Conservation (phyloP, 352 stramenopile genomes). For the Phytophthora melonis region DNA sequence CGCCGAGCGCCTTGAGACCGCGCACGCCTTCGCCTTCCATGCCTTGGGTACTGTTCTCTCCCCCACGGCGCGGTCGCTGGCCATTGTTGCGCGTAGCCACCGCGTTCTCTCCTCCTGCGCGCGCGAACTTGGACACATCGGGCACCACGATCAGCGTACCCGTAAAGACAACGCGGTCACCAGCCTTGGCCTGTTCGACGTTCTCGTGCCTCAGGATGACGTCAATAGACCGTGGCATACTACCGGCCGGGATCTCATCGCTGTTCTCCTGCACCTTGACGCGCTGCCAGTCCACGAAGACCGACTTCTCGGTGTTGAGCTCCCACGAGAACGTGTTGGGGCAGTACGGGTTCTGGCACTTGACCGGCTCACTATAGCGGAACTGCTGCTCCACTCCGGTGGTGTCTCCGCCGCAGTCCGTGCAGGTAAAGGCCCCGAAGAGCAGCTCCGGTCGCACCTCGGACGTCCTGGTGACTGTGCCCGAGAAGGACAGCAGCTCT, state of each 20-base stretch:
- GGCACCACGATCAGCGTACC: constrained; percentile 97
- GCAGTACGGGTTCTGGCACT: constrained; percentile 97
- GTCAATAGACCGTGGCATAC: constrained; percentile 97
- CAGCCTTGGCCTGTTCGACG: constrained; percentile 97
- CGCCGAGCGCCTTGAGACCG: constrained; percentile 95
- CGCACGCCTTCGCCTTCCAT: constrained; percentile 93
- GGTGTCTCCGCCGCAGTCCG: constrained; percentile 93
- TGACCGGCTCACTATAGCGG: constrained; percentile 96
- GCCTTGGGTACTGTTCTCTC: constrained; percentile 80
- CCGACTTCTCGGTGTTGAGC: constrained; percentile 91
- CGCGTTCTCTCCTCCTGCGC: constrained; percentile 72
- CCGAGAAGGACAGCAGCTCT: constrained; percentile 93
- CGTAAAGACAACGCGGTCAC: constrained; percentile 96
- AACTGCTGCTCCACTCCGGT: constrained; percentile 98
- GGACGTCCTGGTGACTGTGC: constrained; percentile 97
- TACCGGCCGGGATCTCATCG: constrained; percentile 98
- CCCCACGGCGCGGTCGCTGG: constrained; percentile 38
- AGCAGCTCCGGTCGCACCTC: constrained; percentile 98
- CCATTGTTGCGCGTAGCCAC: constrained; percentile 57
- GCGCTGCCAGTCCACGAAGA: constrained; percentile 99
- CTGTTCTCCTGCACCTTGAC: constrained; percentile 99
- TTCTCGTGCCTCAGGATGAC: constrained; percentile 98
- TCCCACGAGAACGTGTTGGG: constrained; percentile 90
- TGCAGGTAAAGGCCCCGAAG: constrained; percentile 95
- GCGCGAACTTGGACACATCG: constrained; percentile 93